Evolutionary conservation across 352 stramenopile genomes (phyloP).

Genomic region (Phytophthora foliorum): DNA sequence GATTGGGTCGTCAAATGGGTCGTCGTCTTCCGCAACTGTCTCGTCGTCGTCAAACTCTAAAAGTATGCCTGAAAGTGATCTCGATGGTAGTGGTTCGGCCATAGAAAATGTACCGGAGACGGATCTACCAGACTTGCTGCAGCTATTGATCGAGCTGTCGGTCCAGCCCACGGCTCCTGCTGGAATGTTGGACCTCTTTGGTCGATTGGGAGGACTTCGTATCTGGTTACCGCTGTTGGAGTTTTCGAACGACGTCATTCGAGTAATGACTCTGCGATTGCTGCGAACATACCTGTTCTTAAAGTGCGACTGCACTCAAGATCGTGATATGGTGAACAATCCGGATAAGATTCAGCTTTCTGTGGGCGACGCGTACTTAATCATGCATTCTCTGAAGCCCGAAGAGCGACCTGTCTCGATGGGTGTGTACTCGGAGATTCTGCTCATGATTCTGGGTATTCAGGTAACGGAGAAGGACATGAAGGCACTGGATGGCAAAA

Average conservation of each 20-base stretch:
- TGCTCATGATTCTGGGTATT: conserved; percentile 79
- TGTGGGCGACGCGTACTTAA: conserved; percentile 81
- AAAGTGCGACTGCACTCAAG: conserved; percentile 75
- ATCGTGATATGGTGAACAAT: conserved; percentile 70
- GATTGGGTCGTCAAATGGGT: conserved; percentile 40
- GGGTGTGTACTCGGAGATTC: conserved; percentile 84
- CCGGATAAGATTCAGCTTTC: conserved; percentile 84
- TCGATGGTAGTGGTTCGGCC: conserved; percentile 66
- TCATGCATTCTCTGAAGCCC: conserved; percentile 82
- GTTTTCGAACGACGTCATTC: conserved; percentile 76
- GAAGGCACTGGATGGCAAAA: conserved; percentile 58
- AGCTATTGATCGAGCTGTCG: conserved; percentile 83
- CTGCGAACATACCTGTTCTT: conserved; percentile 83
- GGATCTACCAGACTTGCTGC: conserved; percentile 80
- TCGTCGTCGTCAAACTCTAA: conserved; percentile 50
- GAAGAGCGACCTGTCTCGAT: conserved; percentile 74
- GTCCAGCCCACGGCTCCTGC: conserved; percentile 74
- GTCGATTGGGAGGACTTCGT: conserved; percentile 74
- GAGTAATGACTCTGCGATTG: conserved; percentile 84
- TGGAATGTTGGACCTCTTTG: conserved; percentile 81
- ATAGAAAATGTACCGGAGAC: conserved; percentile 81
- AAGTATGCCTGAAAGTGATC: conserved; percentile 72
- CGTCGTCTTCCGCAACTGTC: conserved; percentile 55
- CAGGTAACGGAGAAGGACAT: conserved; percentile 71
- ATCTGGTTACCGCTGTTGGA: conserved; percentile 87